phyloP scores from a whole-genome alignment of 805 yeast species.

The Candida incommunis region DNA sequence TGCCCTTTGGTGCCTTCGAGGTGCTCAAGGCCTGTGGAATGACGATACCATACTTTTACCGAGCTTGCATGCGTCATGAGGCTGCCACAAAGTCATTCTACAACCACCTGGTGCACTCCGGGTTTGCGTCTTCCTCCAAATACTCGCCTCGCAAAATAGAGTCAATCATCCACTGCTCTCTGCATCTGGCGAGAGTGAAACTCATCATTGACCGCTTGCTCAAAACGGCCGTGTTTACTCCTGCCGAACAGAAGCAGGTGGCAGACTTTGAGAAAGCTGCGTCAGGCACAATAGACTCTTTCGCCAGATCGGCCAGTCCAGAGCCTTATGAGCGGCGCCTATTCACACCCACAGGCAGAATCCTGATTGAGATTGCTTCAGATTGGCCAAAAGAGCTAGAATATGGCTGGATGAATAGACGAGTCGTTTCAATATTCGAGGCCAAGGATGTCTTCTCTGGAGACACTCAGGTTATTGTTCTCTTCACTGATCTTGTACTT shows the following conservation, averaged over 20 bases:
- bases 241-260: constrained; percentile 17
- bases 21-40: constrained; percentile 66
- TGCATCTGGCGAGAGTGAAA: constrained; percentile 59
- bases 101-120: constrained; percentile 8
- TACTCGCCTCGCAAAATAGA: constrained; percentile 39
- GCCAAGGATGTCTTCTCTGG: constrained; percentile 23
- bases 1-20: constrained; percentile 59
- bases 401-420: constrained; percentile 75
- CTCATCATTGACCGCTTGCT: constrained; percentile 50
- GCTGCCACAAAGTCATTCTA: constrained; percentile 67
- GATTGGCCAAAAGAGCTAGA: constrained; percentile 83
- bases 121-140: constrained; percentile 4
- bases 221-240: constrained; percentile 33
- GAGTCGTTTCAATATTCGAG: constrained; percentile 67
- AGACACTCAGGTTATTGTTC: constrained; percentile 40
- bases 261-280: constrained; percentile 37
- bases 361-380: constrained; percentile 68
- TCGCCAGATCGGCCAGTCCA: constrained; percentile 39
- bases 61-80: constrained; percentile 87
- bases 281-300: constrained; percentile 60
- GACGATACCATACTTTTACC: constrained; percentile 79
- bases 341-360: constrained; percentile 84
- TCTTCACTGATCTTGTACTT: constrained; percentile 70
- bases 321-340: constrained; percentile 42
- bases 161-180: constrained; percentile 49